Evolutionary conservation across 2,329 filamentous ascomycete genomes (phyloP).

Genomic region (Curvularia spicifera): DNA sequence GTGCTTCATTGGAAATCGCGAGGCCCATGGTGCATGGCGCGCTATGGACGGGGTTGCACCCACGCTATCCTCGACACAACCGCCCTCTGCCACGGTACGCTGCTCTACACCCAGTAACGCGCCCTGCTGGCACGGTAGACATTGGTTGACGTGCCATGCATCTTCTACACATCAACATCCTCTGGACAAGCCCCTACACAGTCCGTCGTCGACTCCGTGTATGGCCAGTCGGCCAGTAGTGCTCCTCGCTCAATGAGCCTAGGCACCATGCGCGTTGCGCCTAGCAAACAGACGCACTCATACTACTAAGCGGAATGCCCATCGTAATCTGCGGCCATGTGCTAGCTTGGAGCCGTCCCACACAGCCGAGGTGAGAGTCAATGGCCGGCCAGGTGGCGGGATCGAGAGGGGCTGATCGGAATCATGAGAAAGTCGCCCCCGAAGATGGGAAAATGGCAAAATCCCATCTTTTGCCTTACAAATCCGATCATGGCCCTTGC

Average conservation of each 20-base stretch:
- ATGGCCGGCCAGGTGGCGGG: not conserved
- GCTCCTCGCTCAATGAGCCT: not conserved
- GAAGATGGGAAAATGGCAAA: conserved; percentile 9
- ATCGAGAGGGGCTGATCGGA: conserved; percentile 5
- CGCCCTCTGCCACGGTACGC: not conserved
- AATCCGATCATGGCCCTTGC: conserved; percentile 11
- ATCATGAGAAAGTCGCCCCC: not conserved
- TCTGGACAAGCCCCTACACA: not conserved
- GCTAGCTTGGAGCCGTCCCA: not conserved
- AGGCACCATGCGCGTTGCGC: not conserved
- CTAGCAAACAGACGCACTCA: not conserved
- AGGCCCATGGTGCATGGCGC: not conserved
- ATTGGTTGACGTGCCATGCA: not conserved
- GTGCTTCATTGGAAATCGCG: not conserved
- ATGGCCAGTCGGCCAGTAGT: not conserved
- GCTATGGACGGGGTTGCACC: not conserved
- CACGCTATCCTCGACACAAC: not conserved
- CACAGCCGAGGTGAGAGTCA: not conserved
- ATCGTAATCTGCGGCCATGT: not conserved
- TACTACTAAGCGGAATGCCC: not conserved
- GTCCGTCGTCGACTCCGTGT: not conserved
- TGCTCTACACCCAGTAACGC: not conserved
- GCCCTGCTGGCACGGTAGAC: not conserved
- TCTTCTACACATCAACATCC: not conserved
- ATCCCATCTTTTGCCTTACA: conserved; percentile 9